Conservation (phyloP, 1,284 basidiomycete species). For the Naganishia cerealis region DNA sequence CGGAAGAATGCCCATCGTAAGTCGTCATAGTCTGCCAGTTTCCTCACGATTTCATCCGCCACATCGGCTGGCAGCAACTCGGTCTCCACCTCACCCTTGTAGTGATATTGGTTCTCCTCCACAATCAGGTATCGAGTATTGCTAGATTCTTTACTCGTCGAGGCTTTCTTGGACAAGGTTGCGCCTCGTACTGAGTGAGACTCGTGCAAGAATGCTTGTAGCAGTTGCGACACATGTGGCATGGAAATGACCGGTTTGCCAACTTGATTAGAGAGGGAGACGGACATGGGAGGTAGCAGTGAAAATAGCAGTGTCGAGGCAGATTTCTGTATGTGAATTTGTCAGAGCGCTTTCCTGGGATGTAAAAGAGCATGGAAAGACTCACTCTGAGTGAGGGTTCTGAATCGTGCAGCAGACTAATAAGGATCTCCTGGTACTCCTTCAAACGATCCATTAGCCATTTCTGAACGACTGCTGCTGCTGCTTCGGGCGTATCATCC, state of each 20-base stretch:
- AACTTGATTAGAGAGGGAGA: constrained; percentile 57
- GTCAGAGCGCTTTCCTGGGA: constrained; percentile 6
- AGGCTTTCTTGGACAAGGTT: constrained; percentile 39
- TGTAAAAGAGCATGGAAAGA: constrained; percentile 18
- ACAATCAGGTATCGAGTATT: constrained; percentile 15
- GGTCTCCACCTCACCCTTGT: constrained; percentile 19
- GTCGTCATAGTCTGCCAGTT: constrained; percentile 61
- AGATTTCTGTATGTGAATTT: constrained; percentile 61
- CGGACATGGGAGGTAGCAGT: constrained; percentile 73
- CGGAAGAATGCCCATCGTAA: constrained; percentile 90
- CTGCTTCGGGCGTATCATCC: constrained; percentile 57
- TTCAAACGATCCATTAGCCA: constrained; percentile 75
- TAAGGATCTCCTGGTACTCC: constrained; percentile 66
- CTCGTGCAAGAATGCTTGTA: constrained; percentile 46
- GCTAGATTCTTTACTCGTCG: constrained; percentile 1
- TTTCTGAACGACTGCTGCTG: constrained; percentile 65
- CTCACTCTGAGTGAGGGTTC: constrained; percentile 65
- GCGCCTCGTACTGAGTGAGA: constrained; percentile 47
- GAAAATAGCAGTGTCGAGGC: constrained; percentile 77
- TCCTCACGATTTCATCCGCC: constrained; percentile 40
- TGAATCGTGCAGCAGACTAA: constrained; percentile 69
- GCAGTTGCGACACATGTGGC: constrained; percentile 48
- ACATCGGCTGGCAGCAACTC: constrained; percentile 30
- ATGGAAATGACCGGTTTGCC: constrained; percentile 42
- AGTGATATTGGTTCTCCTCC: constrained; percentile 28